Conservation (phyloP, 306 rosid genomes). For the Citrullus colocynthis region DNA sequence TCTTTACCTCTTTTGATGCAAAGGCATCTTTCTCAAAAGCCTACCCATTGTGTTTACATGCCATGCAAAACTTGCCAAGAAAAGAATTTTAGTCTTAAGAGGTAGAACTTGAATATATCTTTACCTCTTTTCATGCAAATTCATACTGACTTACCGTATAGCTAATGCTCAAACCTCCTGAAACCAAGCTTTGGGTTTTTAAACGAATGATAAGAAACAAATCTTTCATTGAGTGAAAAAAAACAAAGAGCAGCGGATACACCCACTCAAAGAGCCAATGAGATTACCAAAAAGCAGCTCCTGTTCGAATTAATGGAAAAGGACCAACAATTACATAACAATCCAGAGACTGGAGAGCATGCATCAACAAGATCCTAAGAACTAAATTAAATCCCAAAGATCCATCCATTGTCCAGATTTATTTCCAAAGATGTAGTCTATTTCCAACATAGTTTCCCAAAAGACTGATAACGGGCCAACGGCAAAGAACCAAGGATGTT, state of each 20-base stretch:
- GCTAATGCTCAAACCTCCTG: not conserved
- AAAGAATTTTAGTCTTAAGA: too few relatives aligned
- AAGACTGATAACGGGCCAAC: not conserved
- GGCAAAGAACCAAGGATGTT: not conserved
- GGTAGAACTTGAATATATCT: too few relatives aligned
- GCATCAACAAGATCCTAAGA: not conserved
- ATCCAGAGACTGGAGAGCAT: not conserved
- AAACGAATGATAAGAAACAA: not conserved
- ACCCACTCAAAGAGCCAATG: not conserved
- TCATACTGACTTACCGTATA: not conserved
- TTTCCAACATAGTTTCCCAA: not conserved
- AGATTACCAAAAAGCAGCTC: not conserved
- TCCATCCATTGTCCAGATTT: not conserved
- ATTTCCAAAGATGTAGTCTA: not conserved
- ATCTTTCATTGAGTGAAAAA: not conserved
- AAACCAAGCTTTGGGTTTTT: not conserved
- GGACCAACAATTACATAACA: not conserved
- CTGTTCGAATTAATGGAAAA: not conserved
- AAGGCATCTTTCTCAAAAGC: too few relatives aligned
- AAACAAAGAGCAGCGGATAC: not conserved
- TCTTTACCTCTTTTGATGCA: too few relatives aligned
- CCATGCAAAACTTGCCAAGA: too few relatives aligned
- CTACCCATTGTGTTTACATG: too few relatives aligned
- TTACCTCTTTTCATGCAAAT: not conserved
- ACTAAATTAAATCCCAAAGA: not conserved